Base-by-base conservation (phyloP, 73 alveolate genomes). In the Paraurostyla sp. region DNA sequence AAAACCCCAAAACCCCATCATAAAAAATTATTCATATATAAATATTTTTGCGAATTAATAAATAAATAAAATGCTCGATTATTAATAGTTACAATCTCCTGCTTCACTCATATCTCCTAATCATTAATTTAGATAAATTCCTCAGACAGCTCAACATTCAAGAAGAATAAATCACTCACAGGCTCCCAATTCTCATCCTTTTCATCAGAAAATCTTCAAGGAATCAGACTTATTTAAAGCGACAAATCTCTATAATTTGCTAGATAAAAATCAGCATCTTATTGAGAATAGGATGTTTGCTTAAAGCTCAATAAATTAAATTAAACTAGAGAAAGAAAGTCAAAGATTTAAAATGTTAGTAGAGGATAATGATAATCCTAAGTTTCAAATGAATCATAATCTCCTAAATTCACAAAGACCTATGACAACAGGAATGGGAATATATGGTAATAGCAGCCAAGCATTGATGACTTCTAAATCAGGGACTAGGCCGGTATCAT, bases 221-320 rank as follows among this genome's bases (percentile, higher is more conserved):
- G 87, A 75, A 29, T 23, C 42, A 3, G 49, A 43, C 18, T 29
- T 75, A 3, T 75, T 75, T 16, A 75, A 75, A 29, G 87, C 87
- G 4, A 51, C 87, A 18, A 75, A 75, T 48, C 48, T 75, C 23
- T 75, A 75, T 33, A 75, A 75, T 30, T 36, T 46, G 56, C 51
- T 75, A 6, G 87, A 75, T 50, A 75, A 75, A 49, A 46, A 49
- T 32, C 33, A 43, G 76, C 87, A 75, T 29, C 33, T 75, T 7
- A 25, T 25, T 48, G 87, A 43, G n/a, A 75, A 75, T 33, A 75
- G 41, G 51, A 49, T 49, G 6, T 75, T 46, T 50, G 87, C 87
- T 9, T 30, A 46, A 29, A 46, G 75, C 30, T 48, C 75, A 29
- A 48, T 75, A 20, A 75, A 75, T 29, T 30, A 75, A 49, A 32